A percentile compares a stretch with the other conserved stretches of the same genome.
Conservation (phyloP, 768 basidiomycete species). For the Phaeotremella fagi region DNA sequence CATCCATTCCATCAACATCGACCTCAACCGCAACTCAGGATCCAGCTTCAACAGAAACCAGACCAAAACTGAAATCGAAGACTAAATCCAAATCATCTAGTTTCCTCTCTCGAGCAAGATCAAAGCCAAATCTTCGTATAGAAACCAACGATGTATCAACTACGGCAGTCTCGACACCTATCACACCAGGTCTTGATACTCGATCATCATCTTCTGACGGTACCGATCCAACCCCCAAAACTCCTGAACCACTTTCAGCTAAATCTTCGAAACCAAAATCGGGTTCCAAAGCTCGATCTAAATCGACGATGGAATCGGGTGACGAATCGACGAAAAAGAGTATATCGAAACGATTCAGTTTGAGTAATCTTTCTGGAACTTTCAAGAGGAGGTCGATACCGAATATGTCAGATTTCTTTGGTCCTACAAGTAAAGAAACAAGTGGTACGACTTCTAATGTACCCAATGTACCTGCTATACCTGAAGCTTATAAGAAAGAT, state of each 20-base stretch:
- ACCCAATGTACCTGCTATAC: slow-evolving; percentile 28
- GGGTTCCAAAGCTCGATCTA: too few species aligned
- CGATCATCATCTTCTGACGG: not conserved
- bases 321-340: too few species aligned
- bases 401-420: not conserved
- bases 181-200: not conserved
- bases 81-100: not conserved
- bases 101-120: slow-evolving; percentile 12
- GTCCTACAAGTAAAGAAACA: not conserved
- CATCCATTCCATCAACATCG: not conserved
- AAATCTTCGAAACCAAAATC: too few species aligned
- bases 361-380: slow-evolving; percentile 36
- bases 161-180: not conserved
- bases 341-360: slow-evolving; percentile 35
- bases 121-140: slow-evolving; percentile 18
- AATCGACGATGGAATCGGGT: too few species aligned
- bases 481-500: slow-evolving; percentile 17
- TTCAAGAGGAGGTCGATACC: slow-evolving; percentile 17
- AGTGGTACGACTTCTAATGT: slow-evolving; percentile 11
- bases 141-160: slow-evolving; percentile 7
- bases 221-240: not conserved
- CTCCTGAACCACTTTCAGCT: not conserved
- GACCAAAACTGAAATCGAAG: not conserved
- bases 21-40: not conserved
- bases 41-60: not conserved